Base-by-base conservation (phyloP, 2,329 filamentous ascomycete species). In the Aschersonia sp. region DNA sequence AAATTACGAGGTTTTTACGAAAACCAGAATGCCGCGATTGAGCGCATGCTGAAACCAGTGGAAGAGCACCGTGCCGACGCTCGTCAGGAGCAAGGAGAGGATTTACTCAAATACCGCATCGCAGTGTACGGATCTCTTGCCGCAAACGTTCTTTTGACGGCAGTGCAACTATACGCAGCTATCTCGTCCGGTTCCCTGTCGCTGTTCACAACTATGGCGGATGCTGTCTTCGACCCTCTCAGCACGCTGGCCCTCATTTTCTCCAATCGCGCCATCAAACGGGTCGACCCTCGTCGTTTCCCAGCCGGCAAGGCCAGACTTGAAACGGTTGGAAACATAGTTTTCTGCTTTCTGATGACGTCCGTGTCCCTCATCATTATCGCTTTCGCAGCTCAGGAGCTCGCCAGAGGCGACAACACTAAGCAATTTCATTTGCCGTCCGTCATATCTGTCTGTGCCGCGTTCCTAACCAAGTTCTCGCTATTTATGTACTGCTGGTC, bases 201-300 rank as follows among this genome's bases (percentile, higher is more conserved):
- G 5, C 79, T 98, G 44, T 96, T 97, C 69, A 96, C 92, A 12
- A 98, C 90, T 53, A 94, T 94, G 85, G 90, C 89, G 12, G 92
- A 98, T 65, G 81, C 89, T 46, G 74, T 97, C 54, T 97, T 97
- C 67, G 92, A 97, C 60, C 92, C 88, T 7, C 61, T 94, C 58
- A 90, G 85, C 58, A 96, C 95, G 59, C 63, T 96, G 46, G 90
- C 86, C 1, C 74, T 97, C 11, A 87, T 97, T 49, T 65, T 95
- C 39, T 87, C 84, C 51, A 84, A 89, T 63, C 86, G 90, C 45
- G 90, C 92, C 45, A 87, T 96, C 54, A 85, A 84, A 57, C 81
- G 79, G 47, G 90, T 97, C 40, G 88, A 98, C 57, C 78, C 85
- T 2, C 78, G 81, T 46, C 83, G 85, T 44, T 98, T 94, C 60